Percentiles rank a stretch among this genome's conserved stretches.
phyloP scores from a whole-genome alignment of 139 green algal species.

The Chlorella sorokiniana region DNA sequence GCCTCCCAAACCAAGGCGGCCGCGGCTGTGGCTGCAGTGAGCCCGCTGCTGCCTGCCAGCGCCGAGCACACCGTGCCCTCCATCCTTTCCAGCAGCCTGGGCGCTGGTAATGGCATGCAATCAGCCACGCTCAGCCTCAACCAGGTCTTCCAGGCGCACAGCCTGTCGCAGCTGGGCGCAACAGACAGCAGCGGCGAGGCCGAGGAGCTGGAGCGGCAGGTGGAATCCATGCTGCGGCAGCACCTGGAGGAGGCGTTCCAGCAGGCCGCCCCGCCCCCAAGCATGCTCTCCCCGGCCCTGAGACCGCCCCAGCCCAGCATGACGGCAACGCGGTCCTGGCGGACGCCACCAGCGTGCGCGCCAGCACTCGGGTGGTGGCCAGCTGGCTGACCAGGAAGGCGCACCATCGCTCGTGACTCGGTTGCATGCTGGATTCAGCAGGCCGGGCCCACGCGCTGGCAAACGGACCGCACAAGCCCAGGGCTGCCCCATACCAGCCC shows the following conservation, averaged over 20 bases:
- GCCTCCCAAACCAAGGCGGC: neutral
- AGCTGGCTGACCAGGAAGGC: neutral
- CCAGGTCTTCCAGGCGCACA: neutral
- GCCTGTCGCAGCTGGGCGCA: neutral
- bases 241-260: neutral
- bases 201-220: neutral
- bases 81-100: neutral
- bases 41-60: neutral
- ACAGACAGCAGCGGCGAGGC: neutral
- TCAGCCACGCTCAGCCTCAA: neutral
- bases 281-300: neutral
- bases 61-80: neutral
- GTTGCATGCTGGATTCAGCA: no score
- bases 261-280: neutral
- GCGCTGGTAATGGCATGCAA: neutral
- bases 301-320: neutral
- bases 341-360: neutral
- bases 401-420: no score
- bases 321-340: neutral
- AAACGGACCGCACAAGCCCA: no score
- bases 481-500: no score
- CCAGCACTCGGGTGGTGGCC: neutral
- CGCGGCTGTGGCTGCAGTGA: neutral
- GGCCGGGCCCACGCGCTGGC: no score
- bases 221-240: neutral